Base-by-base conservation (phyloP, 164 flowering plant species). In the Magnolia changhungtana region DNA sequence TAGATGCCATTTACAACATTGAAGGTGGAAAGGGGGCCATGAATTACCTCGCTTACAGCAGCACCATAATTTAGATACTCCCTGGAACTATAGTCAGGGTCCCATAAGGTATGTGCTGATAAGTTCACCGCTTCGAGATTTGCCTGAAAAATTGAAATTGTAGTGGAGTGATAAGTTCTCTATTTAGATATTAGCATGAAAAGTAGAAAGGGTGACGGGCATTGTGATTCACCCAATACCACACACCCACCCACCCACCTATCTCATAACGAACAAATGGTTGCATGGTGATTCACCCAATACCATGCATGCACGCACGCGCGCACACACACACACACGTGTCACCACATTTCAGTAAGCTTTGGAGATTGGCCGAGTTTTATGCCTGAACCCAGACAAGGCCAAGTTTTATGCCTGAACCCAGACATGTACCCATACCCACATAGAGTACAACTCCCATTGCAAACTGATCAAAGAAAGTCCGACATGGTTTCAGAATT, bases 11-110 rank as follows among this genome's bases (percentile, higher is more conserved):
- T 55, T 11, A 55, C 13, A 55, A 55, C 16, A 37, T 37, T 37
- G 45, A 37, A 11, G 61, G 61, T 16, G 18, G 18, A 16, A 55
- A 55, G 8, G 18, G 61, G 18, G 61, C 16, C 61, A 55, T 55
- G 13, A 65, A 10, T 83, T 77, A 80, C 95, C 91, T 91, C 95
- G 77, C 90, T 89, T 49, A 86, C 91, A 18, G 95, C 95, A 77
- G 89, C 92, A 63, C 95, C 95, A 79, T 86, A 91, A 79, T 86
- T 91, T 64, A 89, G 83, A 81, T 91, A 91, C 5, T 24, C 7
- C 80, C 58, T 75, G 13, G 88, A 81, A 77, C 79, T 68, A 23
- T 50, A 19, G 3, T 85, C 90, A 59, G 95, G 91, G 16, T 79
- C 82, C 80, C 76, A 91, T n/a, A 65, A 75, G 78, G 88, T 69